Conservation (phyloP, 2,329 filamentous ascomycete genomes). For the Neonectria ditissima region DNA sequence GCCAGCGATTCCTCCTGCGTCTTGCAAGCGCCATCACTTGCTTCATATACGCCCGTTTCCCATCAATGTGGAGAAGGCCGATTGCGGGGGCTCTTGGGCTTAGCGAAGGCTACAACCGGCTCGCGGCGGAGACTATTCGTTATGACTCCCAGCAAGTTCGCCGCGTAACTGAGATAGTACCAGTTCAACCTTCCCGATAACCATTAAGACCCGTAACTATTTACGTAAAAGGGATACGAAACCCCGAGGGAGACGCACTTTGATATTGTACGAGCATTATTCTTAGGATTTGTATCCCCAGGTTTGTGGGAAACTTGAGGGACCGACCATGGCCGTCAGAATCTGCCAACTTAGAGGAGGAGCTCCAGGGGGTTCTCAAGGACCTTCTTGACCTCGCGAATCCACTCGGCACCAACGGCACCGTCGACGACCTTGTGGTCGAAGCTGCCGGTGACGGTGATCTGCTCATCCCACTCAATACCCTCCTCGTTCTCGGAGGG, state of each 20-base stretch:
- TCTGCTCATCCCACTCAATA: conserved; percentile 97
- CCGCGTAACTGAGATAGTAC: conserved; percentile 19
- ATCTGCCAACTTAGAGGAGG: conserved; percentile 73
- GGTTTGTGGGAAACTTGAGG: conserved; percentile 13
- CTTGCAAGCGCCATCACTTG: conserved; percentile 21
- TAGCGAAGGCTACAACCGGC: conserved; percentile 25
- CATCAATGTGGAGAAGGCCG: conserved; percentile 23
- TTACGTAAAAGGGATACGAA: conserved; percentile 31
- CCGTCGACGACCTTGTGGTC: conserved; percentile 99
- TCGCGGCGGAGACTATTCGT: conserved; percentile 23
- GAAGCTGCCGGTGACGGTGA: conserved; percentile 93
- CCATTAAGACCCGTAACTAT: conserved; percentile 33
- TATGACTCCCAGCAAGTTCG: conserved; percentile 20
- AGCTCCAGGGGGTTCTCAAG: conserved; percentile 97
- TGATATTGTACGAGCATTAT: conserved; percentile 32
- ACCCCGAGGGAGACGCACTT: conserved; percentile 27
- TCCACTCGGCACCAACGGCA: conserved; percentile 95
- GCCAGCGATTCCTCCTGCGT: conserved; percentile 23
- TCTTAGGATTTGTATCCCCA: conserved; percentile 25
- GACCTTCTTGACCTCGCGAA: conserved; percentile 96
- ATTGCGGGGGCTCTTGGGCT: conserved; percentile 26
- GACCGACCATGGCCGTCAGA: conserved; percentile 21
- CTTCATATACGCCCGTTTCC: conserved; percentile 22
- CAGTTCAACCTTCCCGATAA: conserved; percentile 29
- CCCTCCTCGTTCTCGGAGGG: conserved; percentile 88